A percentile compares a stretch with the other conserved stretches of the same genome.
phyloP scores from a whole-genome alignment of 768 basidiomycete genomes.

The Mrakia hoshinonis region DNA sequence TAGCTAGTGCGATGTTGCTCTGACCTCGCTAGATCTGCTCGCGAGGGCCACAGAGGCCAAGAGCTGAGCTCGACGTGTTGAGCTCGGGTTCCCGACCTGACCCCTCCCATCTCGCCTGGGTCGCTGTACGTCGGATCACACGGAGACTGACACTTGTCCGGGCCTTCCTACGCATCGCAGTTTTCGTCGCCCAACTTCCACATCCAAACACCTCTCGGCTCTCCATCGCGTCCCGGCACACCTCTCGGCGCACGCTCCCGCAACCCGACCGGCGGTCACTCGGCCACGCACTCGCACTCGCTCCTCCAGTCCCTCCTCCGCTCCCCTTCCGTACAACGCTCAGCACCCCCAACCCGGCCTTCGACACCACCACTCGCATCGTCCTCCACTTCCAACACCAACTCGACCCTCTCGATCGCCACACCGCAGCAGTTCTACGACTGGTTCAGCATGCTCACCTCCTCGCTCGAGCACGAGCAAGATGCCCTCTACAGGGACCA shows the following conservation, averaged over 20 bases:
- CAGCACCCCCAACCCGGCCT: conserved; percentile 20
- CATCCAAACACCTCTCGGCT: background rate
- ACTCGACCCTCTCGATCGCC: conserved; percentile 67
- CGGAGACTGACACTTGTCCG: background rate
- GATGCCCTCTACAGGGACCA: conserved; percentile 86
- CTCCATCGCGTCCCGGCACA: background rate
- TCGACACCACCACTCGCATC: conserved; percentile 22
- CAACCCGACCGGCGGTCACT: background rate
- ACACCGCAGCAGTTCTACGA: conserved; percentile 96
- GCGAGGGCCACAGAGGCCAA: background rate
- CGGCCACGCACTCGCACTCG: background rate
- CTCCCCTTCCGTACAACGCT: conserved; percentile 2
- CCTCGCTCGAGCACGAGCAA: conserved; percentile 83
- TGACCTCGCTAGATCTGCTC: no score
- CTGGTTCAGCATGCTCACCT: conserved; percentile 84
- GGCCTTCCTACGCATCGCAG: no score
- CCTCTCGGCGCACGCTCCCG: background rate
- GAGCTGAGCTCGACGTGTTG: no score
- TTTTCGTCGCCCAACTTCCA: background rate
- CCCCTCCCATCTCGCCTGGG: no score
- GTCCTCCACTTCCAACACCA: conserved; percentile 47
- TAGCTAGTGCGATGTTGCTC: no score
- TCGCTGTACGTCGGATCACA: background rate
- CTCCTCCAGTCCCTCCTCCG: conserved; percentile 7
- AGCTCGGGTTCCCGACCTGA: no score